Evolutionary conservation across 768 basidiomycete species (phyloP).

Genomic region (Pleurotus eryngii): DNA sequence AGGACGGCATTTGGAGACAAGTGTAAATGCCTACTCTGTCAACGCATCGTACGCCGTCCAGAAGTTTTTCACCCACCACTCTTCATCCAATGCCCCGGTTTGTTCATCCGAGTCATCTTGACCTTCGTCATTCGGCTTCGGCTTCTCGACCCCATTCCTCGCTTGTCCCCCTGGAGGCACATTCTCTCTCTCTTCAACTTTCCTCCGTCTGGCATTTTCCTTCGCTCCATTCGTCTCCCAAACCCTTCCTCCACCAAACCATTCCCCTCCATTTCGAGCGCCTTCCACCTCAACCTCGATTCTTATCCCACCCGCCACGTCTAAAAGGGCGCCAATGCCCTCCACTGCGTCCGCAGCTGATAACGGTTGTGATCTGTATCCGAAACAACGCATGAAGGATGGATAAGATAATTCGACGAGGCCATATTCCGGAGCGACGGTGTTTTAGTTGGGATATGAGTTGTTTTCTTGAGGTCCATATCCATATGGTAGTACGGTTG

Average conservation of each 20-base stretch:
- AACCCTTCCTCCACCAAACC: slow-evolving; percentile 82
- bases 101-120: slow-evolving; percentile 56
- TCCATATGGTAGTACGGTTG: slow-evolving; percentile 96
- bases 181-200: slow-evolving; percentile 38
- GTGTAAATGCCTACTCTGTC: slow-evolving; percentile 77
- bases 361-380: slow-evolving; percentile 83
- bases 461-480: slow-evolving; percentile 81
- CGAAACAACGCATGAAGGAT: slow-evolving; percentile 89
- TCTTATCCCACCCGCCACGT: slow-evolving; percentile 86
- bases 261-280: slow-evolving; percentile 87
- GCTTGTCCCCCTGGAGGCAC: slow-evolving; percentile 24
- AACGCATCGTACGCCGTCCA: slow-evolving; percentile 95
- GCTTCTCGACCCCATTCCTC: slow-evolving; percentile 19
- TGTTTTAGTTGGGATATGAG: slow-evolving; percentile 81
- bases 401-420: slow-evolving; percentile 91
- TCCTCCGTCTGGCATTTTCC: slow-evolving; percentile 29
- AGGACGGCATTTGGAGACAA: slow-evolving; percentile 95
- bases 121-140: slow-evolving; percentile 16
- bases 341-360: slow-evolving; percentile 95
- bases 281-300: slow-evolving; percentile 92
- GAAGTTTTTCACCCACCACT: slow-evolving; percentile 89
- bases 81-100: slow-evolving; percentile 24
- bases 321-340: slow-evolving; percentile 80
- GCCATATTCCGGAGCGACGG: slow-evolving; percentile 92
- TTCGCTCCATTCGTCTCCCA: slow-evolving; percentile 62